These are phyloP conservation scores for Hericium coralloides DNA, from an alignment of 768 basidiomycete species.

Conservation along the genomic window DNA sequence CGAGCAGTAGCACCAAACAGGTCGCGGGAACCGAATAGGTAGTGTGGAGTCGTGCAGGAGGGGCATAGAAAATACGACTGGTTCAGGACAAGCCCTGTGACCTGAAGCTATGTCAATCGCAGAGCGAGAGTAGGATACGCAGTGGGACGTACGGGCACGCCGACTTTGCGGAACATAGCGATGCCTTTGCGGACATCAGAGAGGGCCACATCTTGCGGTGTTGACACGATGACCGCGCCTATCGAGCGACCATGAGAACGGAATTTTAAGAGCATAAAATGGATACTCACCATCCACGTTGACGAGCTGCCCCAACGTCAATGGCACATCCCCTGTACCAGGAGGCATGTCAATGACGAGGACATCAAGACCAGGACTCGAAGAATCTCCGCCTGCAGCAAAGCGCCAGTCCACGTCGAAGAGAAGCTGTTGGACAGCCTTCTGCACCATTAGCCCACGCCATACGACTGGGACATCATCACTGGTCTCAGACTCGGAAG, in stretches of 20 bases:
- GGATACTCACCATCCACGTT: constrained; percentile 62
- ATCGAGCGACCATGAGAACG: background rate
- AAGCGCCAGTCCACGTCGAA: constrained; percentile 91
- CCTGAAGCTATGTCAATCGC: constrained; percentile 35
- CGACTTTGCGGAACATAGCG: constrained; percentile 83
- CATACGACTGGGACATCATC: constrained; percentile 83
- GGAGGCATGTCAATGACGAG: constrained; percentile 95
- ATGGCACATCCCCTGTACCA: constrained; percentile 92
- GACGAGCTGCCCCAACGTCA: constrained; percentile 85
- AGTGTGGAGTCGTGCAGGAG: constrained; percentile 52
- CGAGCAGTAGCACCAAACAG: constrained; percentile 51
- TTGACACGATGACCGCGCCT: constrained; percentile 93
- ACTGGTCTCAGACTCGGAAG: constrained; percentile 36
- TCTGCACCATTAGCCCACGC: constrained; percentile 98
- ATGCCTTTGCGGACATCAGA: constrained; percentile 90
- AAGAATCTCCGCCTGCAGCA: constrained; percentile 16
- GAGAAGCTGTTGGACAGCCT: constrained; percentile 90
- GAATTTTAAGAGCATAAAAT: background rate
- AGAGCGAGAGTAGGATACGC: background rate
- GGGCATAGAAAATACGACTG: constrained; percentile 80
- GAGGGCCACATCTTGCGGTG: constrained; percentile 90
- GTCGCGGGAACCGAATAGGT: constrained; percentile 64
- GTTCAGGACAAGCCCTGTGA: constrained; percentile 81
- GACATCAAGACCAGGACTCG: constrained; percentile 58
- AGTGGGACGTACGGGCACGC: constrained; percentile 60